Evolutionary conservation across 352 stramenopile genomes (phyloP).

Genomic region (Phytophthora pisi): DNA sequence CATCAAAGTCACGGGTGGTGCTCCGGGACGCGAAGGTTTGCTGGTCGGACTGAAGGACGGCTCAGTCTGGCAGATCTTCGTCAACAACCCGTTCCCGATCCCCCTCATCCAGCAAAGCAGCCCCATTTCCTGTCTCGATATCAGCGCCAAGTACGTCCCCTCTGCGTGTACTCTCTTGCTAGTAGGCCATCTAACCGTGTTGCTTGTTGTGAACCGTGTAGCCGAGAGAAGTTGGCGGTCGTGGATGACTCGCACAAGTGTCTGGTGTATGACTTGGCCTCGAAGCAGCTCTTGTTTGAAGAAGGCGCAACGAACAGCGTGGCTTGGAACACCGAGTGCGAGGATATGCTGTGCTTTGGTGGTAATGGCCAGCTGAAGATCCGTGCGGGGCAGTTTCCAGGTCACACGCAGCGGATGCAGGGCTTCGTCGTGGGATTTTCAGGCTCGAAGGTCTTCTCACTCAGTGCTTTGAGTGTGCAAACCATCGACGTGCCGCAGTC

Average conservation of each 20-base stretch:
- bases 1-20: slow-evolving; percentile 93
- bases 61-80: slow-evolving; percentile 92
- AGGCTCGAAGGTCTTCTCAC: slow-evolving; percentile 92
- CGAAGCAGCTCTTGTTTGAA: slow-evolving; percentile 90
- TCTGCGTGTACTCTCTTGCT: too few species aligned
- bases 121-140: slow-evolving; percentile 89
- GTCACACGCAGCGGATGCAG: slow-evolving; percentile 90
- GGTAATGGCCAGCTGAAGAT: slow-evolving; percentile 91
- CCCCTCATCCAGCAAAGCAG: slow-evolving; percentile 88
- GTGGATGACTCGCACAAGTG: slow-evolving; percentile 91
- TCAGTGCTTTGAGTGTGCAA: slow-evolving; percentile 86
- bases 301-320: slow-evolving; percentile 89
- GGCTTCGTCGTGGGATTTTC: slow-evolving; percentile 94
- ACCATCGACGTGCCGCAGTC: slow-evolving; percentile 93
- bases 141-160: slow-evolving; percentile 80
- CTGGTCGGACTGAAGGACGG: slow-evolving; percentile 94
- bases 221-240: slow-evolving; percentile 88
- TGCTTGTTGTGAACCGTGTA: slow-evolving; percentile 24
- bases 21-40: slow-evolving; percentile 87
- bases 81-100: slow-evolving; percentile 96
- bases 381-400: slow-evolving; percentile 89
- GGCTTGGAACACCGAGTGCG: slow-evolving; percentile 94
- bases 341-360: slow-evolving; percentile 95
- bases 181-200: not conserved
- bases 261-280: slow-evolving; percentile 91